Conservation (phyloP, 2,329 filamentous ascomycete species). For the Fusarium sarcochroum region DNA sequence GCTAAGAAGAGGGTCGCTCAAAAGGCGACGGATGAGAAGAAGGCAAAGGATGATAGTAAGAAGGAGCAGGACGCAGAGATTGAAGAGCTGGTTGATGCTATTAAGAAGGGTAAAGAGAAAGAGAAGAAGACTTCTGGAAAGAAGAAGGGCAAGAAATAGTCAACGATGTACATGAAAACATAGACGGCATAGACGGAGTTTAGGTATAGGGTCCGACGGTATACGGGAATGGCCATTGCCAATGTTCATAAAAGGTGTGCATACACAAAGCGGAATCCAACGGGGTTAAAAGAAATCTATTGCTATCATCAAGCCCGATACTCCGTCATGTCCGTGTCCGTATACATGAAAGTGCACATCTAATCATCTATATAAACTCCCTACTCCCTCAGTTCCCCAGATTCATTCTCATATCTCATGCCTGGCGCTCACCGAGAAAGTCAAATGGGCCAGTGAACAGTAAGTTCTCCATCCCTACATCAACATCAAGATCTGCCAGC, state of each 20-base stretch:
- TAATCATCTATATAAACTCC: conserved; percentile 9
- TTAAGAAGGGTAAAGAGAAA: conserved; percentile 59
- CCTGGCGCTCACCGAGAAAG: conserved; percentile 35
- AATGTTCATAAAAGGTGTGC: background rate
- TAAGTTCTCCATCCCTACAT: conserved; percentile 34
- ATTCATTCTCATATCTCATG: background rate
- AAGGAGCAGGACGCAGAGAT: conserved; percentile 52
- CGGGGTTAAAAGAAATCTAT: conserved; percentile 4
- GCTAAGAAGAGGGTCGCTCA: conserved; percentile 67
- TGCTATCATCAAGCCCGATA: conserved; percentile 23
- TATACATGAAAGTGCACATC: background rate
- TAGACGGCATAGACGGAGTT: conserved; percentile 45
- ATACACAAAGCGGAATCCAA: conserved; percentile 11
- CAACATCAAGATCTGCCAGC: conserved; percentile 37
- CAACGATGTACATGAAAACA: conserved; percentile 32
- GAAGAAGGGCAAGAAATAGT: conserved; percentile 45
- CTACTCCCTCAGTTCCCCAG: background rate
- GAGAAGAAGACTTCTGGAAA: conserved; percentile 45
- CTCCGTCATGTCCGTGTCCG: conserved; percentile 33
- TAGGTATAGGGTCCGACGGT: conserved; percentile 28
- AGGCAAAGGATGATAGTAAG: conserved; percentile 55
- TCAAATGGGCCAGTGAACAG: conserved; percentile 43
- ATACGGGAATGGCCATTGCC: background rate
- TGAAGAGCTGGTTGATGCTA: conserved; percentile 58
- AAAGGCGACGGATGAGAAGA: conserved; percentile 56